A percentile compares a stretch with the other conserved stretches of the same genome.
Evolutionary conservation across 73 alveolate genomes (phyloP).

Genomic region (Tetrahymena malaccensis): DNA sequence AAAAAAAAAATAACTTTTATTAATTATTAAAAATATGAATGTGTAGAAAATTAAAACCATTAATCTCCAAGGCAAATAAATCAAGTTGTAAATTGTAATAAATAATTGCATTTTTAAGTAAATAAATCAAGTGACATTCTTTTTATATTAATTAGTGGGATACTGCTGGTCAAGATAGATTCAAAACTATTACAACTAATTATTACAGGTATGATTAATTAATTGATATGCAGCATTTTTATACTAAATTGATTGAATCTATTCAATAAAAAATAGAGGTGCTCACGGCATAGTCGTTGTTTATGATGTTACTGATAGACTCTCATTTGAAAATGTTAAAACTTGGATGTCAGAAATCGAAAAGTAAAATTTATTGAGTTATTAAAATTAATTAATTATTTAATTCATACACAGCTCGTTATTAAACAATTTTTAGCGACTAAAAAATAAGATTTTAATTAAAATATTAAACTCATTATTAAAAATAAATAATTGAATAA

Average conservation of each 20-base stretch:
- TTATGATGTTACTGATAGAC: conserved; percentile 69
- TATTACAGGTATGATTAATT: conserved; percentile 27
- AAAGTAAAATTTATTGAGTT: conserved; percentile 1
- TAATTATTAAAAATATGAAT: background rate
- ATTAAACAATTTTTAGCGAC: background rate
- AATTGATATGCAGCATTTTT: background rate
- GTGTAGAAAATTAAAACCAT: conserved; percentile 38
- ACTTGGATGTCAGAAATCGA: conserved; percentile 80
- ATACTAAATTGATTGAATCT: background rate
- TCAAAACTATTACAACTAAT: conserved; percentile 62
- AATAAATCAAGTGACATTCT: background rate
- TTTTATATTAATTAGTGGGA: conserved; percentile 51
- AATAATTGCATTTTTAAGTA: background rate
- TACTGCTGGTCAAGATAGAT: conserved; percentile 81
- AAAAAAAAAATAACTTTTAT: background rate
- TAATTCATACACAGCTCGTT: background rate
- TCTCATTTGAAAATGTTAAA: conserved; percentile 71
- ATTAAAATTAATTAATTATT: no score
- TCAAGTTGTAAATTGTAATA: conserved; percentile 25
- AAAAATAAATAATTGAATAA: no score
- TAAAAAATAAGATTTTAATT: background rate
- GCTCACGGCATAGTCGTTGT: conserved; percentile 77
- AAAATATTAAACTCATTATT: background rate
- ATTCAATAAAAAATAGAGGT: conserved; percentile 20
- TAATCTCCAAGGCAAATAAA: conserved; percentile 13